These are phyloP conservation scores for Sporothrix brasiliensis DNA, from an alignment of 2,329 filamentous ascomycete species.

Conservation along the genomic window DNA sequence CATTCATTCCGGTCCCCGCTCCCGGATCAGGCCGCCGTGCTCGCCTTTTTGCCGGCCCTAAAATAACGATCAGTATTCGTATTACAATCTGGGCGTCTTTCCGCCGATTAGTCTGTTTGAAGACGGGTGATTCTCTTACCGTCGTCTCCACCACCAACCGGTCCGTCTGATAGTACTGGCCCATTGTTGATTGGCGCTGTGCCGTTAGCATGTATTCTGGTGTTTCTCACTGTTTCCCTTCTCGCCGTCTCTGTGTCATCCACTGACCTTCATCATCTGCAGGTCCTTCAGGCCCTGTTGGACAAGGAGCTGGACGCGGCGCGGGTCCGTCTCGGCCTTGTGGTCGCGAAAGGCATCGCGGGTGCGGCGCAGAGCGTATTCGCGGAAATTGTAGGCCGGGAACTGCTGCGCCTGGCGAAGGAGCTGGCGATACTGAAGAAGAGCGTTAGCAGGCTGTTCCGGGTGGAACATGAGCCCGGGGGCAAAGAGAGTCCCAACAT, in stretches of 20 bases:
- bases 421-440: conserved; percentile 80
- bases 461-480: not conserved
- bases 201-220: conserved; percentile 29
- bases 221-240: not conserved
- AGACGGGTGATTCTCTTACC: not conserved
- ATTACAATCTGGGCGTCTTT: not conserved
- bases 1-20: conserved; percentile 24
- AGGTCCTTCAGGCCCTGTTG: conserved; percentile 86
- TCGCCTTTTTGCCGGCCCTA: conserved; percentile 27
- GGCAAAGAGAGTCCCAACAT: conserved; percentile 41
- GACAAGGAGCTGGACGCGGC: conserved; percentile 82
- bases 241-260: not conserved
- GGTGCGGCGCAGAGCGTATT: conserved; percentile 91
- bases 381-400: conserved; percentile 94
- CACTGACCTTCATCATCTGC: conserved; percentile 80
- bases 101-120: not conserved
- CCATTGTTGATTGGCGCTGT: conserved; percentile 86
- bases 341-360: conserved; percentile 88
- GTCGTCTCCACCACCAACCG: conserved; percentile 77
- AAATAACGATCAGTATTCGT: not conserved
- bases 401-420: conserved; percentile 86
- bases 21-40: conserved; percentile 24
- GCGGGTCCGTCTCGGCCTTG: conserved; percentile 69
- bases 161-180: conserved; percentile 92
- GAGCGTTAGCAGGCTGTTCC: conserved; percentile 15